These are phyloP conservation scores for Kluyveromyces aestuarii DNA, from an alignment of 805 yeast species.

Conservation along the genomic window DNA sequence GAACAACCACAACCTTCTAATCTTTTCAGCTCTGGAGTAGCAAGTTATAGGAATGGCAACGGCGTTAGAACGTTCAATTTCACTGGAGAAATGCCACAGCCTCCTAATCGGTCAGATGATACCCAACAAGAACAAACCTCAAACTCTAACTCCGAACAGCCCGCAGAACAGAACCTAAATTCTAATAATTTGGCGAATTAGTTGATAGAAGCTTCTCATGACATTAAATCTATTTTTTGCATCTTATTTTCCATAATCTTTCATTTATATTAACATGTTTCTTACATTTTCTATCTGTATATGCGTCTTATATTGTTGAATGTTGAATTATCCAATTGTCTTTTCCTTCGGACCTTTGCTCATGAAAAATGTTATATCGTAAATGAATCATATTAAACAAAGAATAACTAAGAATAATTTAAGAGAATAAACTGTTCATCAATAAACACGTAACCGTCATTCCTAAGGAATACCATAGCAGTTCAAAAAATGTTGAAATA, in stretches of 20 bases:
- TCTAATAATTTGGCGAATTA: background rate
- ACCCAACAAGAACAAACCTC: background rate
- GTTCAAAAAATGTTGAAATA: slow-evolving; percentile 51
- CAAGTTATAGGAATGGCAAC: slow-evolving; percentile 22
- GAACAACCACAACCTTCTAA: background rate
- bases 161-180: slow-evolving; percentile 2
- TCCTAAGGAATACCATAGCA: background rate
- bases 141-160: slow-evolving; percentile 1
- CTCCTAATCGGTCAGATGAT: slow-evolving; percentile 1
- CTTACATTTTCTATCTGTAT: background rate
- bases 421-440: too few species aligned
- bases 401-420: background rate
- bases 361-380: background rate
- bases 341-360: background rate
- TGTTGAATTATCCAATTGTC: background rate
- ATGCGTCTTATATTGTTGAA: background rate
- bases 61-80: slow-evolving; percentile 20
- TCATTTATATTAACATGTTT: background rate
- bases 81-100: slow-evolving; percentile 7
- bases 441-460: too few species aligned
- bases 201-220: background rate
- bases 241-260: background rate
- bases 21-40: slow-evolving; percentile 26
- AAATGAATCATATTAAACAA: too few species aligned
- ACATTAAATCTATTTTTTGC: background rate